Conservation (phyloP, 2,329 filamentous ascomycete genomes). For the Coniochaeta sp. region DNA sequence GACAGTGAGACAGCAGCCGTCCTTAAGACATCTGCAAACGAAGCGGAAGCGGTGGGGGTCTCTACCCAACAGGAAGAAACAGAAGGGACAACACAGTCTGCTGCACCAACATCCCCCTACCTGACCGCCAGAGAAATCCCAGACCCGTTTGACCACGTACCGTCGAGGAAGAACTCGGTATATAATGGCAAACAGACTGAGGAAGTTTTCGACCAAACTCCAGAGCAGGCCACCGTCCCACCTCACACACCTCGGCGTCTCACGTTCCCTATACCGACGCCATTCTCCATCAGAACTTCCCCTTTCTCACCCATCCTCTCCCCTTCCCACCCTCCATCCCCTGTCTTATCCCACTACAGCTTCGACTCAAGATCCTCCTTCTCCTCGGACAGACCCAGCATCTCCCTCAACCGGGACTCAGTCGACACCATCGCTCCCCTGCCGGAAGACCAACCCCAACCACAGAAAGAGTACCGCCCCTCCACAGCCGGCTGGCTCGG, state of each 20-base stretch:
- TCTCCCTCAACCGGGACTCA: background rate
- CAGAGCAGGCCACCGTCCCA: background rate
- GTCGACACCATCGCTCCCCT: conserved; percentile 4
- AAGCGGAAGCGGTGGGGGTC: too few species aligned
- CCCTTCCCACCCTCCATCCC: background rate
- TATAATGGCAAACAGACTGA: background rate
- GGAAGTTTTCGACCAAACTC: background rate
- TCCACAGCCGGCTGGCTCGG: conserved; percentile 22
- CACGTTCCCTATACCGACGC: background rate
- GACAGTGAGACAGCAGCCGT: background rate
- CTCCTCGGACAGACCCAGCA: background rate
- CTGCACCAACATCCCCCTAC: background rate
- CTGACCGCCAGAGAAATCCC: background rate
- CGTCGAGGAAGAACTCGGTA: background rate
- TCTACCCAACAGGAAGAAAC: background rate
- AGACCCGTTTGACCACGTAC: background rate
- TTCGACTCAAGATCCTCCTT: background rate
- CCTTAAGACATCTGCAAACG: background rate
- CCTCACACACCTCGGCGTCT: background rate
- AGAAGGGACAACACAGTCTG: background rate
- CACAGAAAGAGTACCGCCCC: conserved; percentile 8
- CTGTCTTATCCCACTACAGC: background rate
- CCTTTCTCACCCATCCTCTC: background rate
- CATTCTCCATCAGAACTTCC: background rate
- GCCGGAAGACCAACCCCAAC: background rate